Evolutionary conservation across 2,329 filamentous ascomycete genomes (phyloP).

Genomic region (Incumbomyces lentus): DNA sequence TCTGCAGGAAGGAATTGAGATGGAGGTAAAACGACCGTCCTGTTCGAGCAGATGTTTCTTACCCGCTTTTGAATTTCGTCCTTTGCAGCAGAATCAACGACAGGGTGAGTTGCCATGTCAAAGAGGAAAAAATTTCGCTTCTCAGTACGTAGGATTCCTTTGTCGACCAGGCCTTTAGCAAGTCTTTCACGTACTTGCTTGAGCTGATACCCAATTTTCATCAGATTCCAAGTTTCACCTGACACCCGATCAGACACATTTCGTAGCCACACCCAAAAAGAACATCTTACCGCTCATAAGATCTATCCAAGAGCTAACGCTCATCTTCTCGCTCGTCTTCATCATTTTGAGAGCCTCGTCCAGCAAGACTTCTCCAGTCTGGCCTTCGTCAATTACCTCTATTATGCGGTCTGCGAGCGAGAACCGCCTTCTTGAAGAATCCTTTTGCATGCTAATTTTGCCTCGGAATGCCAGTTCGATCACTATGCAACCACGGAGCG

Average conservation of each 20-base stretch:
- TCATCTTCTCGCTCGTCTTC: conserved; percentile 99
- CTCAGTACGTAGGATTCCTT: conserved; percentile 94
- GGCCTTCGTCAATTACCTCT: conserved; percentile 91
- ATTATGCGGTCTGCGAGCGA: conserved; percentile 87
- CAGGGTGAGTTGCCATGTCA: conserved; percentile 98
- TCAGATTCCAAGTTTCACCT: conserved; percentile 99
- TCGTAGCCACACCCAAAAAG: conserved; percentile 10
- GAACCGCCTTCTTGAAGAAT: conserved; percentile 81
- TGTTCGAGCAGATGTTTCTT: conserved; percentile 81
- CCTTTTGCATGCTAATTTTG: conserved; percentile 96
- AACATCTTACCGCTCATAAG: conserved; percentile 77
- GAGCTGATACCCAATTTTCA: conserved; percentile 99
- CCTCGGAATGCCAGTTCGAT: conserved; percentile 94
- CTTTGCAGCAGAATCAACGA: conserved; percentile 92
- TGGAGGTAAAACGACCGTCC: conserved; percentile 78
- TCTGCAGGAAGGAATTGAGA: conserved; percentile 88
- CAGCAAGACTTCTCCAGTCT: conserved; percentile 92
- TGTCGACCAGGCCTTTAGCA: conserved; percentile 95
- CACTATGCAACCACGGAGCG: conserved; percentile 92
- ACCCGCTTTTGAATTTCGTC: conserved; percentile 92
- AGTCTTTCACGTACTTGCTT: conserved; percentile 98
- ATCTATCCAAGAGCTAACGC: conserved; percentile 97
- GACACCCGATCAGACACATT: conserved; percentile 4
- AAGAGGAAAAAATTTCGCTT: conserved; percentile 99
- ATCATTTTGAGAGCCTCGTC: conserved; percentile 99